A percentile compares a stretch with the other conserved stretches of the same genome.
Evolutionary conservation across 2,329 filamentous ascomycete genomes (phyloP).

Genomic region (Aspergillus ochraceus): DNA sequence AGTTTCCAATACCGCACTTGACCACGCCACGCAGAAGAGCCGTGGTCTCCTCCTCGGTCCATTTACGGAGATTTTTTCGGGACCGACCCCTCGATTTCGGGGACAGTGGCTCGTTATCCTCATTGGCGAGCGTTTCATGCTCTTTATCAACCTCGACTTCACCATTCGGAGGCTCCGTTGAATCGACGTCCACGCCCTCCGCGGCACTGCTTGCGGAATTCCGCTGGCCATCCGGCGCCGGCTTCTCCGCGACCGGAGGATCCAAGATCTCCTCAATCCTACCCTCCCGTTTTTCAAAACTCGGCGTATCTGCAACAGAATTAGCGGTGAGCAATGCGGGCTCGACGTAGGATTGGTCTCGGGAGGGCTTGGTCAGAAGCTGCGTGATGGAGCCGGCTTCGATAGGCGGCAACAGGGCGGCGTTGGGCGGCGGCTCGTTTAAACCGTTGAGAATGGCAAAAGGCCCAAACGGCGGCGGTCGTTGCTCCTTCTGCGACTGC

Average conservation of each 20-base stretch:
- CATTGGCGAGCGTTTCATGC: constrained; percentile 8
- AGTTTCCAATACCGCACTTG: constrained; percentile 63
- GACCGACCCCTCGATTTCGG: constrained; percentile 40
- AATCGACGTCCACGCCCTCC: constrained; percentile 7
- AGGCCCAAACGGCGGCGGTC: constrained; percentile 45
- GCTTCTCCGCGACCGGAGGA: constrained; percentile 25
- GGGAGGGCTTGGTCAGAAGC: constrained; percentile 37
- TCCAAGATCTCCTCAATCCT: constrained; percentile 38
- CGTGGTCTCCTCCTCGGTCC: constrained; percentile 63
- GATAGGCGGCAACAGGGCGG: constrained; percentile 61
- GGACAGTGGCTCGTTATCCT: constrained; percentile 27
- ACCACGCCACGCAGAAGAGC: constrained; percentile 59
- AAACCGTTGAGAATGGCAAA: constrained; percentile 58
- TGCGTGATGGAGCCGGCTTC: constrained; percentile 48
- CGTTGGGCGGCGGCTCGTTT: constrained; percentile 64
- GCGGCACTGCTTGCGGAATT: constrained; percentile 11
- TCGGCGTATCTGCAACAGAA: constrained; percentile 21
- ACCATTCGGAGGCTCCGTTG: constrained; percentile 10
- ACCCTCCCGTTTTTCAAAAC: constrained; percentile 32
- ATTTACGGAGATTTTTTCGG: constrained; percentile 53
- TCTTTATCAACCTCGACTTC: background rate
- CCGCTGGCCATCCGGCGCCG: constrained; percentile 16
- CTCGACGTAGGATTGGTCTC: constrained; percentile 26
- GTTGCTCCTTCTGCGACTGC: constrained; percentile 46
- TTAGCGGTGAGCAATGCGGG: constrained; percentile 19